A percentile compares a stretch with the other conserved stretches of the same genome.
phyloP scores from a whole-genome alignment of 2,329 filamentous ascomycete genomes.

The Orbilia quercus region DNA sequence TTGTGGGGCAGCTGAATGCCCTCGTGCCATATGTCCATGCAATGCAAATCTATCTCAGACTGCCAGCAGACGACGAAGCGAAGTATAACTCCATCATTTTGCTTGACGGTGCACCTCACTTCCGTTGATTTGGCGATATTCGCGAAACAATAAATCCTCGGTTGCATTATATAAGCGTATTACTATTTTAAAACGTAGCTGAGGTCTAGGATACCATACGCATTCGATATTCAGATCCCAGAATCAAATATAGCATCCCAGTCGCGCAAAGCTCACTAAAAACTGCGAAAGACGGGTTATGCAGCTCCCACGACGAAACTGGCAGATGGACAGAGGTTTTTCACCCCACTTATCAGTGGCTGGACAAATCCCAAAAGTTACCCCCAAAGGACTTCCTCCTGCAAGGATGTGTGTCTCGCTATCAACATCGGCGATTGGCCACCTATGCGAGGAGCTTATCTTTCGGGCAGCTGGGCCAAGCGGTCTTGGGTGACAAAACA shows the following conservation, averaged over 20 bases:
- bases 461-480: slow-evolving; percentile 46
- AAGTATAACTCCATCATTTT: neutral
- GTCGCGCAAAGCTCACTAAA: neutral
- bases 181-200: neutral
- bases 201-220: neutral
- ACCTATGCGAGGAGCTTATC: slow-evolving; percentile 46
- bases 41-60: slow-evolving; percentile 1
- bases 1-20: slow-evolving; percentile 8
- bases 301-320: neutral
- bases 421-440: slow-evolving; percentile 42
- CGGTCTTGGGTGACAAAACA: slow-evolving; percentile 36
- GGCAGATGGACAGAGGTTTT: slow-evolving; percentile 7
- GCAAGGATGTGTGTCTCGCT: slow-evolving; percentile 28
- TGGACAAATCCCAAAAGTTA: slow-evolving; percentile 10
- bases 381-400: slow-evolving; percentile 1
- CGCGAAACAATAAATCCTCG: too few relatives aligned
- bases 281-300: neutral
- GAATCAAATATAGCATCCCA: too few relatives aligned
- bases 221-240: neutral
- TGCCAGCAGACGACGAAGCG: neutral
- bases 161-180: neutral
- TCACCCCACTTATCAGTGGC: slow-evolving; percentile 28
- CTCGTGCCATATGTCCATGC: neutral
- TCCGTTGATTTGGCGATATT: neutral
- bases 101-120: neutral